These are phyloP conservation scores for Apophysomyces sp. DNA, from an alignment of 371 early-diverging fungal species.

Conservation along the genomic window DNA sequence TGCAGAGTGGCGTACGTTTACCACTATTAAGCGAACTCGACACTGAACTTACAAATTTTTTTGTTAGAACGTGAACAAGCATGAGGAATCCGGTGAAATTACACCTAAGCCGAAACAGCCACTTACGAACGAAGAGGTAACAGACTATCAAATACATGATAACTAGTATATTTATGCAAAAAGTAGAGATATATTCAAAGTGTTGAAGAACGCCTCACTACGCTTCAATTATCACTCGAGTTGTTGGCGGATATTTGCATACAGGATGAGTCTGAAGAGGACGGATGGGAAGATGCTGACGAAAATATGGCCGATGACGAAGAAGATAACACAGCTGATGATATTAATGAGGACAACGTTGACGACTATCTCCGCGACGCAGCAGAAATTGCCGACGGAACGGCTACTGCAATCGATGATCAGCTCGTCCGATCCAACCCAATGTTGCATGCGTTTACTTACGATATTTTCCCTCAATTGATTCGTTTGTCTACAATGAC, in stretches of 20 bases:
- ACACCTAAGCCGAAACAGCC: conserved; percentile 51
- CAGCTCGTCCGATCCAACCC: conserved; percentile 34
- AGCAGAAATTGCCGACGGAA: conserved; percentile 14
- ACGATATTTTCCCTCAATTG: conserved; percentile 49
- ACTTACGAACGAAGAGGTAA: conserved; percentile 49
- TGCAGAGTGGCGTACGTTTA: conserved; percentile 44
- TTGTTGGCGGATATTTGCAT: conserved; percentile 79
- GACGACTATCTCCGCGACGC: conserved; percentile 43
- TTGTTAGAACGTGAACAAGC: conserved; percentile 35
- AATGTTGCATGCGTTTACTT: conserved; percentile 45
- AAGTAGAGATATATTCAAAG: conserved; percentile 34
- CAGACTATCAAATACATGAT: background rate
- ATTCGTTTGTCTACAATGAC: conserved; percentile 57
- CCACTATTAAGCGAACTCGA: background rate
- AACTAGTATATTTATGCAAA: background rate
- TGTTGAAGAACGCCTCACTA: conserved; percentile 57
- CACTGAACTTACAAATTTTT: background rate
- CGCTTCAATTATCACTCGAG: conserved; percentile 76
- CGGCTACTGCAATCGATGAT: conserved; percentile 23
- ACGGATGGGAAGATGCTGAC: conserved; percentile 59
- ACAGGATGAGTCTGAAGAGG: conserved; percentile 56
- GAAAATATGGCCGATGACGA: conserved; percentile 51
- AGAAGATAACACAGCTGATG: conserved; percentile 46
- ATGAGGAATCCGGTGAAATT: conserved; percentile 38
- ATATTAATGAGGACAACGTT: conserved; percentile 45